Evolutionary conservation across 2,329 filamentous ascomycete species (phyloP), one percentile per base, ranked within the genome.

Genomic region (Arachnomyces sp.): DNA sequence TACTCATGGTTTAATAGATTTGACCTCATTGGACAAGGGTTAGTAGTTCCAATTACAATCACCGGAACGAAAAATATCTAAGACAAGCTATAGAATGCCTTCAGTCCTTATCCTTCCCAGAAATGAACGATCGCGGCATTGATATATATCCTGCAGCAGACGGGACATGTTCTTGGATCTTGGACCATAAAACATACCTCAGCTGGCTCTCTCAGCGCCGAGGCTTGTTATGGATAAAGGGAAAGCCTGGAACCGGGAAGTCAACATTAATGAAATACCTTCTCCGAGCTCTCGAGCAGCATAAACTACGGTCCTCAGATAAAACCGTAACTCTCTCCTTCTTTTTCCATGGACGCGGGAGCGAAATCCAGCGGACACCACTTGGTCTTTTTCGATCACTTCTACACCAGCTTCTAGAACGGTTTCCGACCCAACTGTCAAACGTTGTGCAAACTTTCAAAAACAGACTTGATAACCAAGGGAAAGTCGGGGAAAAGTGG

Each of bases 331-430:
- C 21, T 25, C 5, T 25, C 9, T 39, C 40, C 30, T 42, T 42
- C 40, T 42, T 39, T 34, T 42, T 42, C 40, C 15, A 42, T 14
- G 40, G 28, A 32, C 35, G 40, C 6, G 40, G 40, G 6, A 11
- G 4, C 13, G 12, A 16, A 7, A 14, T 39, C n/a, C 35, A 42
- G 28, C 7, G 18, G 28, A 31, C 40, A n/a, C 15, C 25, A 16
- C 9, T 42, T 39, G 40, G 40, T 11, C 21, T 42, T 12, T 31
- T 31, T 16, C 25, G 40, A 28, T 30, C 36, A 3, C 18, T 42
- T 8, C 35, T 42, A 4, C 17, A 42, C 33, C 40, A 42, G 15
- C 9, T 42, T 17, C 40, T 42, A 8, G 36, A 15, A 15, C 7
- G 14, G 6, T 15, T 29, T 5, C 36, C 36, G 7, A 15, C 6